phyloP scores from a whole-genome alignment of 495 filamentous ascomycete genomes.

The Recurvomyces mirabilis region DNA sequence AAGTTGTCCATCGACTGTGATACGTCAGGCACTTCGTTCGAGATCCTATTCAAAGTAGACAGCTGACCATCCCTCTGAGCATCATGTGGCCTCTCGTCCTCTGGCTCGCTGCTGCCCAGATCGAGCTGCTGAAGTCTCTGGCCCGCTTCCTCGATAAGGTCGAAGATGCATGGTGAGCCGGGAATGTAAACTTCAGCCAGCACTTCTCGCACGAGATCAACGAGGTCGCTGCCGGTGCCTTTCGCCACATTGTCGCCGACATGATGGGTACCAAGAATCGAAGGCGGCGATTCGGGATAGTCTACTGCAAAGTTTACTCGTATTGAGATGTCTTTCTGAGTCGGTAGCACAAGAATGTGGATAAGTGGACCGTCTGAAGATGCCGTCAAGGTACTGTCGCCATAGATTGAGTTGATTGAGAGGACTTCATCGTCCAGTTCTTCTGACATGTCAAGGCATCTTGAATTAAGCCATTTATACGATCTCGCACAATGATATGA shows the following conservation, averaged over 20 bases:
- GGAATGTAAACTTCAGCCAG: slow-evolving; percentile 53
- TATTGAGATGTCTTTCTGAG: slow-evolving; percentile 36
- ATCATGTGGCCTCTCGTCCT: slow-evolving; percentile 17
- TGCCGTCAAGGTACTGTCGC: slow-evolving; percentile 47
- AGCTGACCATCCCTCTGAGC: slow-evolving; percentile 17
- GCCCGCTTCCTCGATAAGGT: slow-evolving; percentile 58
- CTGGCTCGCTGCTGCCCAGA: slow-evolving; percentile 7
- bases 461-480: background rate
- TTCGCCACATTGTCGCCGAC: slow-evolving; percentile 39
- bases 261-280: slow-evolving; percentile 56
- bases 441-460: slow-evolving; percentile 48
- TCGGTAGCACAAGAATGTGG: slow-evolving; percentile 34
- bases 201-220: slow-evolving; percentile 54
- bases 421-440: slow-evolving; percentile 75
- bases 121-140: slow-evolving; percentile 39
- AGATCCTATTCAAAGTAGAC: background rate
- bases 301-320: slow-evolving; percentile 47
- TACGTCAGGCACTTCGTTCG: background rate
- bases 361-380: slow-evolving; percentile 22
- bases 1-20: slow-evolving; percentile 1
- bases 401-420: slow-evolving; percentile 91
- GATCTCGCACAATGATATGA: background rate
- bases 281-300: slow-evolving; percentile 64
- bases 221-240: slow-evolving; percentile 57
- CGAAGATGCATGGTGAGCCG: slow-evolving; percentile 78